These are phyloP conservation scores for Lyophyllum atratum DNA, from an alignment of 768 basidiomycete genomes.

Conservation along the genomic window DNA sequence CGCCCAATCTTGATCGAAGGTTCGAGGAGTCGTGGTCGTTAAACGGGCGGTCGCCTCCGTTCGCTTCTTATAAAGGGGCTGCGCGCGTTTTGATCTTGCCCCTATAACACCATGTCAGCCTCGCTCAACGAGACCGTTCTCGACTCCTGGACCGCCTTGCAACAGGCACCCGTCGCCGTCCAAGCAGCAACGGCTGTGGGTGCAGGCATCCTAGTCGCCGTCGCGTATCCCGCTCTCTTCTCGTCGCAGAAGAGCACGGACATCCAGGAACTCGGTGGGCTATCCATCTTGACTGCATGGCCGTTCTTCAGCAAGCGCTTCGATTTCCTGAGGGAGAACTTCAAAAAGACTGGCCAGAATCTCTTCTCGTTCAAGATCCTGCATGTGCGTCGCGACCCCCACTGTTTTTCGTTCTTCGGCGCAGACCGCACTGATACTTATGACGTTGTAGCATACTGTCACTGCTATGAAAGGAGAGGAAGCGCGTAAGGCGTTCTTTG, in stretches of 20 bases:
- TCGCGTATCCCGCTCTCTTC: conserved; percentile 1
- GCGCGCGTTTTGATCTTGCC: not conserved
- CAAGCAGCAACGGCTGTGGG: not conserved
- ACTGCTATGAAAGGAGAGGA: conserved; percentile 33
- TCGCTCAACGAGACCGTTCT: not conserved
- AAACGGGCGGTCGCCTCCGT: too few species aligned
- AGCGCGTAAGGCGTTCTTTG: conserved; percentile 33
- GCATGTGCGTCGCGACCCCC: conserved; percentile 21
- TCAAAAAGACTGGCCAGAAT: conserved; percentile 22
- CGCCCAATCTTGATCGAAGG: too few species aligned
- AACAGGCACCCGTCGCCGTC: not conserved
- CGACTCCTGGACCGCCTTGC: not conserved
- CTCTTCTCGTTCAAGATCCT: conserved; percentile 32
- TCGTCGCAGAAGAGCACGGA: not conserved
- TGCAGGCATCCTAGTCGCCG: not conserved
- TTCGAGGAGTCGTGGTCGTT: too few species aligned
- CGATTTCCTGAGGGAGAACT: conserved; percentile 28
- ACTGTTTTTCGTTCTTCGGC: not conserved
- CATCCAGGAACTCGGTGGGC: conserved; percentile 22
- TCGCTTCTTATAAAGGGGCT: too few species aligned
- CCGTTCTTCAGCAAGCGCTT: conserved; percentile 30
- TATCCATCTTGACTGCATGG: conserved; percentile 30
- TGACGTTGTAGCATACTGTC: conserved; percentile 16
- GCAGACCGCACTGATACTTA: not conserved
- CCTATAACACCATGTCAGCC: not conserved